Percentiles rank a stretch among this genome's conserved stretches.
These are phyloP conservation scores for Tetrahymena borealis DNA, from an alignment of 73 alveolate genomes.

Conservation along the genomic window DNA sequence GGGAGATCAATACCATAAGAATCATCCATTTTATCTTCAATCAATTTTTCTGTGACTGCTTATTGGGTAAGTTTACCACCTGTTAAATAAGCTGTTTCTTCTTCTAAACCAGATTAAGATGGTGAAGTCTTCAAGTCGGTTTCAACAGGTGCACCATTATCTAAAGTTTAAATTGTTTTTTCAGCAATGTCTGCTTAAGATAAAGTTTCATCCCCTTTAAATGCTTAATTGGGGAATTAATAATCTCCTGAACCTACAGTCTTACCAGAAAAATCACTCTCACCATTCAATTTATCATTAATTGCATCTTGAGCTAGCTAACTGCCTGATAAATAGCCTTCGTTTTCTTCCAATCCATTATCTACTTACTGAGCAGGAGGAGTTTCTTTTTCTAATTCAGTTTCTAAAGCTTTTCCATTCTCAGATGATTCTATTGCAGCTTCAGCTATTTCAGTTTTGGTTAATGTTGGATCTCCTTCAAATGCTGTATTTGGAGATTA, in stretches of 20 bases:
- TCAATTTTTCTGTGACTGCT: too few relatives aligned
- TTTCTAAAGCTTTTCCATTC: neutral
- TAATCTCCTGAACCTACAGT: neutral
- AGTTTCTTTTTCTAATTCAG: neutral
- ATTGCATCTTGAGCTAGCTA: neutral
- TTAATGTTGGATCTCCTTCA: neutral
- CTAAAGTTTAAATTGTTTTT: neutral
- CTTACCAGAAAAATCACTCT: neutral
- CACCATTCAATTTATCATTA: neutral
- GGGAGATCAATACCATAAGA: too few relatives aligned
- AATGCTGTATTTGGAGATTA: neutral
- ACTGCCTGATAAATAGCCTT: neutral
- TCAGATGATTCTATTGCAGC: neutral
- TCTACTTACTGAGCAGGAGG: too few relatives aligned
- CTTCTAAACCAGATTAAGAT: too few relatives aligned
- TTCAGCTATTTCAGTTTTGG: neutral
- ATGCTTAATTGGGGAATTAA: neutral
- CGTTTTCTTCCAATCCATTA: neutral
- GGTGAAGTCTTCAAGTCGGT: too few relatives aligned
- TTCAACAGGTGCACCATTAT: neutral
- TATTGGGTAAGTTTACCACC: too few relatives aligned
- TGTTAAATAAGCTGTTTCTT: too few relatives aligned
- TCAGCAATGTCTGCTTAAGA: too few relatives aligned
- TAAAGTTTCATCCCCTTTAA: neutral
- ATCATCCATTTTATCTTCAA: too few relatives aligned